phyloP scores from a whole-genome alignment of 2,329 filamentous ascomycete genomes.

The Talaromyces sp. region DNA sequence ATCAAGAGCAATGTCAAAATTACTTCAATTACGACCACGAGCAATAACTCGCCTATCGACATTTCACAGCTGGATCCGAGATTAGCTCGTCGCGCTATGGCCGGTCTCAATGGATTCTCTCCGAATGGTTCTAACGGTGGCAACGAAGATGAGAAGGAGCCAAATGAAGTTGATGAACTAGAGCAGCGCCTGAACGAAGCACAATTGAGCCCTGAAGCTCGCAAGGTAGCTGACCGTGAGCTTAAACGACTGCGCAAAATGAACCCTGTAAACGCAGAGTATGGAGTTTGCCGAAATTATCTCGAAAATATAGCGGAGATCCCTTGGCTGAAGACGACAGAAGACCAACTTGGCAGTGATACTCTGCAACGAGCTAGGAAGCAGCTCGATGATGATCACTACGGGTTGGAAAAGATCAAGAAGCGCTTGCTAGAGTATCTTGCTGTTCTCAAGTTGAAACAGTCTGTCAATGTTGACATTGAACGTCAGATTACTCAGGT shows the following conservation, averaged over 20 bases:
- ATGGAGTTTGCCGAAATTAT: constrained; percentile 89
- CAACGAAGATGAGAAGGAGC: constrained; percentile 69
- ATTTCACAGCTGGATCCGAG: constrained; percentile 50
- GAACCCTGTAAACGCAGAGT: constrained; percentile 93
- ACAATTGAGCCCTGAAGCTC: constrained; percentile 75
- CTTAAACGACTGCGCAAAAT: constrained; percentile 87
- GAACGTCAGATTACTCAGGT: constrained; percentile 67
- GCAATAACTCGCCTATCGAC: constrained; percentile 57
- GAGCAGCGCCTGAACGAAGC: constrained; percentile 83
- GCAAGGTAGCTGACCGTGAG: constrained; percentile 87
- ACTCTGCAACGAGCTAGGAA: constrained; percentile 76
- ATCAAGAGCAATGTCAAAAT: constrained; percentile 88
- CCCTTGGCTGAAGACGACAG: constrained; percentile 80
- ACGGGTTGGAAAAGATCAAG: constrained; percentile 95
- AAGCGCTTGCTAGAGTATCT: constrained; percentile 93
- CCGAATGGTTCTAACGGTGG: constrained; percentile 42
- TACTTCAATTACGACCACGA: constrained; percentile 68
- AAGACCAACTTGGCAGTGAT: constrained; percentile 78
- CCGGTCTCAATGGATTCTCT: constrained; percentile 39
- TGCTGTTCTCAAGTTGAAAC: constrained; percentile 92
- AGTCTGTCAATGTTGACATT: constrained; percentile 78
- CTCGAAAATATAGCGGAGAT: constrained; percentile 92
- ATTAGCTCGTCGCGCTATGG: constrained; percentile 44
- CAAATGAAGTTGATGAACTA: constrained; percentile 85
- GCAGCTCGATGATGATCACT: constrained; percentile 94